A percentile compares a stretch with the other conserved stretches of the same genome.
Evolutionary conservation across 306 rosid genomes (phyloP).

Genomic region (Nissolia schottii): DNA sequence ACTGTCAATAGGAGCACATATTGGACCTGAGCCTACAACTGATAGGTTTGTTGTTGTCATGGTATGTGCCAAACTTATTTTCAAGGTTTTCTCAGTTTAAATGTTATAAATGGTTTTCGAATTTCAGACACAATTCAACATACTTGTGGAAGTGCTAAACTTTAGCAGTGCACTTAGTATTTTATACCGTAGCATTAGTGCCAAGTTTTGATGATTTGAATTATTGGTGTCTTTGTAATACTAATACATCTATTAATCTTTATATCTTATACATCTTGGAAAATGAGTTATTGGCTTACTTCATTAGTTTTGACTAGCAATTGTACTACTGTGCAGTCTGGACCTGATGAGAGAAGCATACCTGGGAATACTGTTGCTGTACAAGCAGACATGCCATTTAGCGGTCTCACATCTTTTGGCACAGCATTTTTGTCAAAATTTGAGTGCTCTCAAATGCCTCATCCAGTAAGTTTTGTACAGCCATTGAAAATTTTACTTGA

Average conservation of each 20-base stretch:
- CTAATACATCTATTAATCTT: neutral
- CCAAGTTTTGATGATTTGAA: neutral
- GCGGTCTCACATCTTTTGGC: slow-evolving; percentile 87
- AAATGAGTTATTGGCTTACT: slow-evolving; percentile 7
- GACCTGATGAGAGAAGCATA: slow-evolving; percentile 84
- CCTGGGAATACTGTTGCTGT: slow-evolving; percentile 96
- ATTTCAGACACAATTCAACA: neutral
- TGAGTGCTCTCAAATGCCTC: slow-evolving; percentile 93
- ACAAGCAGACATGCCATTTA: slow-evolving; percentile 94
- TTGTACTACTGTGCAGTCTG: slow-evolving; percentile 57
- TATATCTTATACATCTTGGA: slow-evolving; percentile 13
- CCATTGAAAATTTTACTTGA: neutral
- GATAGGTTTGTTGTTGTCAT: slow-evolving; percentile 97
- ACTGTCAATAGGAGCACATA: slow-evolving; percentile 74
- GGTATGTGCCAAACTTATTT: slow-evolving; percentile 44
- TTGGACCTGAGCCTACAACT: slow-evolving; percentile 97
- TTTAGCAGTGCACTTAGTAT: neutral
- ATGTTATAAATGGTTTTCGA: neutral
- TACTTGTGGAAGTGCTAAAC: neutral
- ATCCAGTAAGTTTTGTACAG: slow-evolving; percentile 55
- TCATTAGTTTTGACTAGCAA: slow-evolving; percentile 19
- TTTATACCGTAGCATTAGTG: neutral
- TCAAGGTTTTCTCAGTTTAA: slow-evolving; percentile 9
- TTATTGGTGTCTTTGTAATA: neutral
- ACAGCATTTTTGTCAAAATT: slow-evolving; percentile 88